Base-by-base conservation (phyloP, 805 yeast genomes). In the Cyberlindnera amylophila region DNA sequence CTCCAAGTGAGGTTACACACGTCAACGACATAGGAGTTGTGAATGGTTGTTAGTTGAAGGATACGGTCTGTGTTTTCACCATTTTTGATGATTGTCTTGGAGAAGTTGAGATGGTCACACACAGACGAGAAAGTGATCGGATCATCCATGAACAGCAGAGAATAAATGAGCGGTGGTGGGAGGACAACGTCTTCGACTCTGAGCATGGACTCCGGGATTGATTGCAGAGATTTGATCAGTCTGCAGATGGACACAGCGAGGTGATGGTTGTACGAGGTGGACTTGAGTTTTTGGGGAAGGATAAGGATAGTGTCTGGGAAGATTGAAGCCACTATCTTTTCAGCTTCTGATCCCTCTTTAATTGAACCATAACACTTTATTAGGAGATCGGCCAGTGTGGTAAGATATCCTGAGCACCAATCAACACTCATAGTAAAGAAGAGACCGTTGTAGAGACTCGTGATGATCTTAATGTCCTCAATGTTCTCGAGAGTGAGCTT, bases 1-100 rank as follows among this genome's bases (percentile, higher is more conserved):
- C 82, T 59, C 85, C 85, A 80, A 0, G 74, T 36, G 12, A 72
- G 62, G 44, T 80, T 79, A 46, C 81, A 67, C 7, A 72, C 53
- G 51, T 80, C 85, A 69, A 76, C 71, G 9, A 79, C 71, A 44
- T 70, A 74, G 0, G 77, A 60, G 43, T 77, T 77, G 36, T 72
- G 77, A 4, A 72, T 37, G 9, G 51, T 49, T 5, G 56, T 56
- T 39, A 68, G 66, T 28, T 56, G 47, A 4, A 48, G 30, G 4
- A 55, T 44, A 15, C 48, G 51, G 6, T 52, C 50, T 8, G 44
- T 42, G 6, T 39, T 26, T 5, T 45, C 50, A 3, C 45, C 45
- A 5, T 37, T 39, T 28, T 41, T 49, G 12, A 56, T 33, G 15
- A 51, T 33, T 5, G 27, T 11, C 34, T 53, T 54, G 8, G 73